Conservation (phyloP, 2,329 filamentous ascomycete species). For the Fusarium marasasianum region DNA sequence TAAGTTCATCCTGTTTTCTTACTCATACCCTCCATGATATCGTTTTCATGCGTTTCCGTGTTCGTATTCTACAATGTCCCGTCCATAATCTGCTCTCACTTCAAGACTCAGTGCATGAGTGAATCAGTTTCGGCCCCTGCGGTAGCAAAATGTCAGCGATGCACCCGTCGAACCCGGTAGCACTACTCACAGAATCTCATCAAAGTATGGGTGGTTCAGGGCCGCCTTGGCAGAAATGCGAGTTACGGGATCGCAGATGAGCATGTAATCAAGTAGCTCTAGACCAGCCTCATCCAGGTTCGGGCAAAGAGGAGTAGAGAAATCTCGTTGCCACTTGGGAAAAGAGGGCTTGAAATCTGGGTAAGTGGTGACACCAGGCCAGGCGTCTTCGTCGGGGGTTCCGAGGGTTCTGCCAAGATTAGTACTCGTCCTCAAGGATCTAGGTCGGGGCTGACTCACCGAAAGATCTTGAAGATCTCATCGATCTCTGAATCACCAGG, state of each 20-base stretch:
- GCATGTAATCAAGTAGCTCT: slow-evolving; percentile 73
- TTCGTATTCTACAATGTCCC: not conserved
- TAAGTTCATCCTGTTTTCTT: not conserved
- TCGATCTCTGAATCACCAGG: slow-evolving; percentile 80
- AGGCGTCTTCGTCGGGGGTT: slow-evolving; percentile 82
- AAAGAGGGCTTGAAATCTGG: slow-evolving; percentile 94
- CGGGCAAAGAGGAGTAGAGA: slow-evolving; percentile 71
- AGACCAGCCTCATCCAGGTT: slow-evolving; percentile 79
- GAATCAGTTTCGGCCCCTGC: slow-evolving; percentile 3
- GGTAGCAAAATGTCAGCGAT: not conserved
- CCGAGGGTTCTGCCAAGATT: slow-evolving; percentile 70
- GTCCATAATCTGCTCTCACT: not conserved
- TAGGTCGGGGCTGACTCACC: slow-evolving; percentile 58
- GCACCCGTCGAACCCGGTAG: rapidly evolving
- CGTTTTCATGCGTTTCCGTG: not conserved
- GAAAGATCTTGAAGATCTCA: slow-evolving; percentile 69
- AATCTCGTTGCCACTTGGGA: slow-evolving; percentile 86
- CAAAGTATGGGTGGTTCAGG: slow-evolving; percentile 85
- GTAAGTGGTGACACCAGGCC: slow-evolving; percentile 92
- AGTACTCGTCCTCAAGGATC: not conserved
- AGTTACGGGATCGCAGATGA: slow-evolving; percentile 87
- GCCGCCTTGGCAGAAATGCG: slow-evolving; percentile 91
- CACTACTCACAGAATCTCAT: slow-evolving; percentile 42
- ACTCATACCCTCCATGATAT: not conserved
- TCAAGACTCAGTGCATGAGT: not conserved